Evolutionary conservation across 352 stramenopile genomes (phyloP).

Genomic region (Phytophthora uliginosa): DNA sequence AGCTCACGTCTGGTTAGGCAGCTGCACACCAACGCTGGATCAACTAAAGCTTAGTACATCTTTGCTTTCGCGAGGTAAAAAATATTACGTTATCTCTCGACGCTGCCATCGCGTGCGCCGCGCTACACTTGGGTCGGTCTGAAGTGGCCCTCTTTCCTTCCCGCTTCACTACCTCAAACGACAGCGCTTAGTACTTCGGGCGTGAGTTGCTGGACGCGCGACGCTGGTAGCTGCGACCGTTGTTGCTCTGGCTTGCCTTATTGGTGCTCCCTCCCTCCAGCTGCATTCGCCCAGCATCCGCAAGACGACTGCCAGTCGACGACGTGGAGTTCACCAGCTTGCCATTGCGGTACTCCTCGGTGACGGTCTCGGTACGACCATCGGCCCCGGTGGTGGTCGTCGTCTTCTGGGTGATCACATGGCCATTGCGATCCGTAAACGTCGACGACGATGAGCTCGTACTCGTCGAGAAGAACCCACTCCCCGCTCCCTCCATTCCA

Average conservation of each 20-base stretch:
- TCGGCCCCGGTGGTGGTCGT: slow-evolving; percentile 65
- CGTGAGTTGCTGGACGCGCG: slow-evolving; percentile 22
- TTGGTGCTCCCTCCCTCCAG: slow-evolving; percentile 39
- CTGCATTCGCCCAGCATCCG: slow-evolving; percentile 70
- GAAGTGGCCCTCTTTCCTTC: slow-evolving; percentile 5
- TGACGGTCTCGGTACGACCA: slow-evolving; percentile 65
- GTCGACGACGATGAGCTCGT: slow-evolving; percentile 73
- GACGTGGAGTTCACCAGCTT: slow-evolving; percentile 67
- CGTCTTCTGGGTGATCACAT: slow-evolving; percentile 82
- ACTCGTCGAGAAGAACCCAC: slow-evolving; percentile 45
- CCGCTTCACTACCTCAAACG: background rate
- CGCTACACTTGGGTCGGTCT: slow-evolving; percentile 1
- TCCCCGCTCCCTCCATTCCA: slow-evolving; percentile 17
- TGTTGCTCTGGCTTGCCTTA: background rate
- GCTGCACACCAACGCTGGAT: background rate
- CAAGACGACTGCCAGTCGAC: slow-evolving; percentile 50
- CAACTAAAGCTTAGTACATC: background rate
- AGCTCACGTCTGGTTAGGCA: slow-evolving; percentile 26
- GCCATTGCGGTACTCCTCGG: slow-evolving; percentile 81
- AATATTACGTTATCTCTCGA: slow-evolving; percentile 19
- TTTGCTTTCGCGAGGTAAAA: slow-evolving; percentile 27
- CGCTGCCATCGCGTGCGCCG: background rate
- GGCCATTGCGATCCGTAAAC: slow-evolving; percentile 74
- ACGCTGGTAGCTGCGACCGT: slow-evolving; percentile 20
- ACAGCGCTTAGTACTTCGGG: slow-evolving; percentile 22